Evolutionary conservation across 768 basidiomycete genomes (phyloP).

Genomic region (Russula virescens): DNA sequence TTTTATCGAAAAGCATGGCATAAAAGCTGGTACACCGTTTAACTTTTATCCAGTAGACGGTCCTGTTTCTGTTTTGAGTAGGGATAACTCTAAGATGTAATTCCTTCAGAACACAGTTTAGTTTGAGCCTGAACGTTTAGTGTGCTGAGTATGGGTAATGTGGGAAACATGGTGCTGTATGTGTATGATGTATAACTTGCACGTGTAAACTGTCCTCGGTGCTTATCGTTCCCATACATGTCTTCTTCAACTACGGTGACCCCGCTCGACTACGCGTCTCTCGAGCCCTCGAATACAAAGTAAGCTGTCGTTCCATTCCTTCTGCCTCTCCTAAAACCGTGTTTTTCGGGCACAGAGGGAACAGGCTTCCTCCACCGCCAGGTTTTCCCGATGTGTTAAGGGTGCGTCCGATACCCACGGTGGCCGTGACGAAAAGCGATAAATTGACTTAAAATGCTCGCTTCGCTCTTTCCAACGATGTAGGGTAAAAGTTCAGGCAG

Average conservation of each 20-base stretch:
- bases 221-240: not conserved
- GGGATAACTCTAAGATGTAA: no score
- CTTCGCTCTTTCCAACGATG: not conserved
- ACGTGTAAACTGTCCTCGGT: not conserved
- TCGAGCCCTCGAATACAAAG: slow-evolving; percentile 12
- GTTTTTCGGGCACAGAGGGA: not conserved
- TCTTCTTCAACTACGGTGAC: not conserved
- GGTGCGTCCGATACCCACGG: not conserved
- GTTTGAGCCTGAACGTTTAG: no score
- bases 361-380: slow-evolving; percentile 11
- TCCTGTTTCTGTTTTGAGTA: no score
- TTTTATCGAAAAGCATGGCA: no score
- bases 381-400: slow-evolving; percentile 14
- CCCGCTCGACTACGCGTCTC: slow-evolving; percentile 13
- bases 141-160: no score
- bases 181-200: no score
- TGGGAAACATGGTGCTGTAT: no score
- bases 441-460: not conserved
- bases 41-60: no score
- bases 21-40: no score
- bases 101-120: no score
- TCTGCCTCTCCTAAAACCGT: not conserved
- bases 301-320: not conserved
- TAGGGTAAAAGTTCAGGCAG: slow-evolving; percentile 43
- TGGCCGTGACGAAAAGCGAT: not conserved